Evolutionary conservation across 306 rosid genomes (phyloP).

Genomic region (Albizia julibrissin): DNA sequence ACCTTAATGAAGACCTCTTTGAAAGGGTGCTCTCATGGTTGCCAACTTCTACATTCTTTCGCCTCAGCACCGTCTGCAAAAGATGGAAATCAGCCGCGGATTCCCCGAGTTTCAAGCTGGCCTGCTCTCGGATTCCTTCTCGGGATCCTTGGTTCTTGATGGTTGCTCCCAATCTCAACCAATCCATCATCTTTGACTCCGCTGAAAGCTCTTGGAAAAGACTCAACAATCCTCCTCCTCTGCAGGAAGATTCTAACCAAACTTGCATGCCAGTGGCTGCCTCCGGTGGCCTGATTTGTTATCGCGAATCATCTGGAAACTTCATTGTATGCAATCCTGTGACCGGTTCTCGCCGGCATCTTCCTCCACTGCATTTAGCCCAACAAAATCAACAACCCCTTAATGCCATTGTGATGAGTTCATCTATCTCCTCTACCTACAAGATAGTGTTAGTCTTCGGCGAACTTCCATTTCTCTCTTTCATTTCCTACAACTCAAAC

Average conservation of each 20-base stretch:
- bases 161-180: constrained; percentile 73
- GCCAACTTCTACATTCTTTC: constrained; percentile 82
- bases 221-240: constrained; percentile 54
- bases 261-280: constrained; percentile 87
- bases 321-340: constrained; percentile 70
- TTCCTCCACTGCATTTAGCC: constrained; percentile 57
- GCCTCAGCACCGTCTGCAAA: constrained; percentile 83
- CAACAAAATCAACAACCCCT: constrained; percentile 51
- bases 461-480: constrained; percentile 65
- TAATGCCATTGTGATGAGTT: constrained; percentile 79
- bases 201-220: constrained; percentile 75
- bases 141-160: constrained; percentile 92
- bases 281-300: constrained; percentile 84
- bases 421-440: constrained; percentile 43
- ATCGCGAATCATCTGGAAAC: constrained; percentile 57
- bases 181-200: constrained; percentile 68
- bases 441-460: constrained; percentile 75
- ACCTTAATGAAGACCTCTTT: constrained; percentile 85
- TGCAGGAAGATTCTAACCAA: constrained; percentile 36
- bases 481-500: constrained; percentile 56
- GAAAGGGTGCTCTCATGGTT: constrained; percentile 87
- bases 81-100: constrained; percentile 83
- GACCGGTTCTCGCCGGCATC: constrained; percentile 58
- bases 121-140: constrained; percentile 71
- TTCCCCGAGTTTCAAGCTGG: constrained; percentile 80